These are phyloP conservation scores for Colletotrichum sp. DNA, from an alignment of 2,329 filamentous ascomycete species.

Conservation along the genomic window DNA sequence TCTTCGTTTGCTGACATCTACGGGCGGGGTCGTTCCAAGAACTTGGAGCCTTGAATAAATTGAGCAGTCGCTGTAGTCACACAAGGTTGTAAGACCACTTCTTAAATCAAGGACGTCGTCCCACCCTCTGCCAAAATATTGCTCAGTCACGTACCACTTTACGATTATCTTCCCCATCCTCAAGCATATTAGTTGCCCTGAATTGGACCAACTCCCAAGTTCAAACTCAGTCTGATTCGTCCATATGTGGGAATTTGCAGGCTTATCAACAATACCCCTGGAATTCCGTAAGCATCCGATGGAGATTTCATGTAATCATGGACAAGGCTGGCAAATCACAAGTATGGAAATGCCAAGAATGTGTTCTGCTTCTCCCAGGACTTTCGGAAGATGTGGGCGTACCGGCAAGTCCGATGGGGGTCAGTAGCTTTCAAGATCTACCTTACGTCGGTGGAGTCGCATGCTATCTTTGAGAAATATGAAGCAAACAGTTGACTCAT, in stretches of 20 bases:
- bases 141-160: background rate
- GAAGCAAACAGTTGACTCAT: background rate
- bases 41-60: background rate
- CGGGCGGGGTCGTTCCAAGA: too few species aligned
- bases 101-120: background rate
- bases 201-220: background rate
- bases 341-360: background rate
- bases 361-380: background rate
- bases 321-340: background rate
- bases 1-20: background rate
- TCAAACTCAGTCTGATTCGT: background rate
- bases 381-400: background rate
- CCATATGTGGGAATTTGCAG: background rate
- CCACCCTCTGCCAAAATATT: background rate
- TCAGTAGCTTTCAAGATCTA: background rate
- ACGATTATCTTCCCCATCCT: background rate
- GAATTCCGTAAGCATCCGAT: background rate
- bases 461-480: background rate
- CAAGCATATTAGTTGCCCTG: fast-evolving
- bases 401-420: background rate
- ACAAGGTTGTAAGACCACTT: fast-evolving
- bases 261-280: background rate
- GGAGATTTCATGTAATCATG: background rate
- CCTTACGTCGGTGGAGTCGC: background rate
- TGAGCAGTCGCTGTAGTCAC: background rate